Conservation (phyloP, 805 yeast genomes). For the Clavispora fructus region DNA sequence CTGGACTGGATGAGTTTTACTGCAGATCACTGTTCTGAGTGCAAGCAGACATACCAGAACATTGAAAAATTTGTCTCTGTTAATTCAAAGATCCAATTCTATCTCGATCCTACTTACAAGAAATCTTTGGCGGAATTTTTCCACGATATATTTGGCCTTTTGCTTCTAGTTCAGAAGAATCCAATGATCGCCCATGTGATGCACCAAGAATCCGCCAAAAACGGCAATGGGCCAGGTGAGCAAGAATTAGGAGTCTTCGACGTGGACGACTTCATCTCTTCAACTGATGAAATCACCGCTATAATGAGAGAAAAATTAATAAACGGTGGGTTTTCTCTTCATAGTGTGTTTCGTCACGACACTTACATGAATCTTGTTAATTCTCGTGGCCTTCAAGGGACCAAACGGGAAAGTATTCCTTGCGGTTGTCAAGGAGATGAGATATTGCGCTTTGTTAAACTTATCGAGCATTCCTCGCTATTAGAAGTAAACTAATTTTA, state of each 20-base stretch:
- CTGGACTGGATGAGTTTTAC: not conserved
- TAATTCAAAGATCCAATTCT: constrained; percentile 1
- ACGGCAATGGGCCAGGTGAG: not conserved
- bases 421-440: constrained; percentile 2
- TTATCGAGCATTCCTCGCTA: constrained; percentile 1
- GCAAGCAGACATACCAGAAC: not conserved
- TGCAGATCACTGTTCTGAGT: not conserved
- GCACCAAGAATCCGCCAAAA: not conserved
- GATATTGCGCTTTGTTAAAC: not conserved
- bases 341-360: not conserved
- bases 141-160: not conserved
- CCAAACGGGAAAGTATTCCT: not conserved
- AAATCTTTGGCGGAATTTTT: not conserved
- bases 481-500: no score
- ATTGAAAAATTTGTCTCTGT: not conserved
- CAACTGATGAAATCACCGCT: not conserved
- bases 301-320: not conserved
- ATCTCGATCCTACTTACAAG: not conserved
- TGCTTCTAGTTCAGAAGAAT: not conserved
- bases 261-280: not conserved
- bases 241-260: not conserved
- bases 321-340: not conserved
- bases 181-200: not conserved
- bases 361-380: not conserved
- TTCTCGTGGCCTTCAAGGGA: not conserved